These are phyloP conservation scores for Penicillium hordei DNA, from an alignment of 2,329 filamentous ascomycete genomes.

Conservation along the genomic window DNA sequence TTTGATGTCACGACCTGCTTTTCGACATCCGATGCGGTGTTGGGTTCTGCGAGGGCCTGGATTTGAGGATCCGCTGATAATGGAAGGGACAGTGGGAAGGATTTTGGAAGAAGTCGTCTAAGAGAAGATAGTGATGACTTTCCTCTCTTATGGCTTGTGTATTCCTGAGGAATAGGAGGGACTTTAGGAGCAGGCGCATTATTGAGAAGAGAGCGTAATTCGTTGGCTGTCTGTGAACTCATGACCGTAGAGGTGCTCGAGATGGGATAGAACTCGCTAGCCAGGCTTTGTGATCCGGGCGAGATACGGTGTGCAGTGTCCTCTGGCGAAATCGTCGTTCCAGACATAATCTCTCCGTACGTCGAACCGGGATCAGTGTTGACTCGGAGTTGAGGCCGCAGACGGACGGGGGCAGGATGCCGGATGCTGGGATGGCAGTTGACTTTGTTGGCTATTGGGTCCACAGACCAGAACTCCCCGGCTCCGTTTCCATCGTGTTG, in stretches of 20 bases:
- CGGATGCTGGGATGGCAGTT: conserved; percentile 33
- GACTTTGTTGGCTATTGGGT: conserved; percentile 29
- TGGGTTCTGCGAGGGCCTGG: conserved; percentile 34
- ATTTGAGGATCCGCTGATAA: conserved; percentile 41
- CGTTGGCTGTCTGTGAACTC: conserved; percentile 24
- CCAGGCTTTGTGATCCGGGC: conserved; percentile 19
- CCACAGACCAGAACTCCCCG: conserved; percentile 25
- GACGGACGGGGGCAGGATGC: conserved; percentile 32
- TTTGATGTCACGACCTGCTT: conserved; percentile 26
- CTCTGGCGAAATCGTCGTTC: conserved; percentile 28
- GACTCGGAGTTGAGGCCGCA: conserved; percentile 33
- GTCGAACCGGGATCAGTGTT: conserved; percentile 31
- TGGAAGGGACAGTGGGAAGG: conserved; percentile 30
- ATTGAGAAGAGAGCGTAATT: conserved; percentile 21
- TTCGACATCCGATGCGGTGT: conserved; percentile 28
- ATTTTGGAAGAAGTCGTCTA: conserved; percentile 35
- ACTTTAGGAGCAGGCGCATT: conserved; percentile 29
- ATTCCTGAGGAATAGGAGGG: conserved; percentile 18
- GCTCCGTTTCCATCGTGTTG: conserved; percentile 34
- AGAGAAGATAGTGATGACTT: conserved; percentile 39
- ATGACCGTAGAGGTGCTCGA: conserved; percentile 33
- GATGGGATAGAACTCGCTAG: conserved; percentile 25
- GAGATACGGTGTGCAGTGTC: conserved; percentile 20
- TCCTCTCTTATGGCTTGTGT: conserved; percentile 27
- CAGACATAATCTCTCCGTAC: conserved; percentile 32